phyloP scores from a whole-genome alignment of 805 yeast species.

The Kregervanrija delftensis region DNA sequence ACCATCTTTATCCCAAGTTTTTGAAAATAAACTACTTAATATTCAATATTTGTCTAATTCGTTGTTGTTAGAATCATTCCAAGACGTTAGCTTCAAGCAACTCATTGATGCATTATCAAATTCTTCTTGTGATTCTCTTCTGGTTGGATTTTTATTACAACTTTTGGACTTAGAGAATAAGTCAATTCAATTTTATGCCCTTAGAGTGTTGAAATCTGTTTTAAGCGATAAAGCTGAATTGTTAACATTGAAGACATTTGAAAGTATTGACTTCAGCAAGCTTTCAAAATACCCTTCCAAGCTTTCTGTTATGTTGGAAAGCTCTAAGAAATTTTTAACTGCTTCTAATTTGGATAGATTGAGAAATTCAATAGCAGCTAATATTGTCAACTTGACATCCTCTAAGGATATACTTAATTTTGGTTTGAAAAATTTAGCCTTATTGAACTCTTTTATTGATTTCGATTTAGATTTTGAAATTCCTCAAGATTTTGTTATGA shows the following conservation, averaged over 20 bases:
- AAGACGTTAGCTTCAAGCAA: neutral
- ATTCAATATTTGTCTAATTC: constrained; percentile 7
- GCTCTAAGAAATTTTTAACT: constrained; percentile 29
- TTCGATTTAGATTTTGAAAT: constrained; percentile 23
- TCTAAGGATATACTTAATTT: constrained; percentile 32
- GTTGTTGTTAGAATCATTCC: neutral
- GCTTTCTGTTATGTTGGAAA: constrained; percentile 29
- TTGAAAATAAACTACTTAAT: constrained; percentile 7
- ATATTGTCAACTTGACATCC: constrained; percentile 46
- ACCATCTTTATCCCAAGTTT: neutral
- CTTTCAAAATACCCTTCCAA: constrained; percentile 28
- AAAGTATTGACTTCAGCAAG: constrained; percentile 25
- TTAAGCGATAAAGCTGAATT: constrained; percentile 27
- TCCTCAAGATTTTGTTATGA: constrained; percentile 28
- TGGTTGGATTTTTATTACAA: neutral
- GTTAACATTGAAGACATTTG: constrained; percentile 11
- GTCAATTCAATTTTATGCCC: constrained; percentile 24
- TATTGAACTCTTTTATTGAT: constrained; percentile 39
- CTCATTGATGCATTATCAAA: neutral
- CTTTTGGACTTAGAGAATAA: constrained; percentile 1
- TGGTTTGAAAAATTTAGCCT: constrained; percentile 42
- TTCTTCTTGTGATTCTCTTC: neutral
- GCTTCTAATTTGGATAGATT: constrained; percentile 39
- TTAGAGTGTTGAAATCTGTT: constrained; percentile 28
- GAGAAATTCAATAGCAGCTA: constrained; percentile 59